Evolutionary conservation across 805 yeast species (phyloP).

Genomic region (Monosporozyma siamensis): DNA sequence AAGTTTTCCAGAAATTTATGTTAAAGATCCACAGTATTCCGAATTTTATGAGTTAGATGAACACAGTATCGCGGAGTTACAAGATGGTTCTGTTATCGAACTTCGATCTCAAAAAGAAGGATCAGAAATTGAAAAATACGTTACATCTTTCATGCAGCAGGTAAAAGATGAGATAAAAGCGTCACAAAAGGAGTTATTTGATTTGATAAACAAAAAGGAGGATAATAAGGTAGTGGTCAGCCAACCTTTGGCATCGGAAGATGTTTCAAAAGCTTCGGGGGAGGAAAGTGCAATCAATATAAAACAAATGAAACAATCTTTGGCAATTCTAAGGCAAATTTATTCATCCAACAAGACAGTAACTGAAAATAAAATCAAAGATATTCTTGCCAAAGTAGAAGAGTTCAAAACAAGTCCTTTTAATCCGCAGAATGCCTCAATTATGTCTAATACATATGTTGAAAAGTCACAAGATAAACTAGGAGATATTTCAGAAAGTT

Average conservation of each 20-base stretch:
- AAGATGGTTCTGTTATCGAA: constrained; percentile 51
- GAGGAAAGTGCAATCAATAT: constrained; percentile 15
- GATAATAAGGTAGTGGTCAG: no score
- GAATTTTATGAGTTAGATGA: constrained; percentile 80
- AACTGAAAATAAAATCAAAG: constrained; percentile 36
- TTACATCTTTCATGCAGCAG: constrained; percentile 7
- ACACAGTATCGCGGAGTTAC: constrained; percentile 45
- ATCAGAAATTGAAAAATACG: background rate
- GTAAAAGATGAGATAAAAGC: constrained; percentile 12
- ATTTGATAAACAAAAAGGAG: no score
- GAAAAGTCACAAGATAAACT: constrained; percentile 63
- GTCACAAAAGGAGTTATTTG: constrained; percentile 5
- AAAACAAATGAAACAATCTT: constrained; percentile 44
- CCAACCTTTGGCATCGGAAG: background rate
- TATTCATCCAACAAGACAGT: constrained; percentile 37
- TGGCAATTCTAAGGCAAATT: constrained; percentile 50
- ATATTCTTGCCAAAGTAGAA: constrained; percentile 38
- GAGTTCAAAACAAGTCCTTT: constrained; percentile 44
- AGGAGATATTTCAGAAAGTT: constrained; percentile 63
- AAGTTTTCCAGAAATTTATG: constrained; percentile 68
- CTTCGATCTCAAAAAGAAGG: constrained; percentile 24
- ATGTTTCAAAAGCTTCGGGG: background rate
- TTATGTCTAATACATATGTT: constrained; percentile 48
- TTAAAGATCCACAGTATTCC: constrained; percentile 49
- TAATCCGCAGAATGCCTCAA: constrained; percentile 26